These are phyloP conservation scores for Lichtheimia ornata DNA, from an alignment of 371 early-diverging fungal species.

Conservation along the genomic window DNA sequence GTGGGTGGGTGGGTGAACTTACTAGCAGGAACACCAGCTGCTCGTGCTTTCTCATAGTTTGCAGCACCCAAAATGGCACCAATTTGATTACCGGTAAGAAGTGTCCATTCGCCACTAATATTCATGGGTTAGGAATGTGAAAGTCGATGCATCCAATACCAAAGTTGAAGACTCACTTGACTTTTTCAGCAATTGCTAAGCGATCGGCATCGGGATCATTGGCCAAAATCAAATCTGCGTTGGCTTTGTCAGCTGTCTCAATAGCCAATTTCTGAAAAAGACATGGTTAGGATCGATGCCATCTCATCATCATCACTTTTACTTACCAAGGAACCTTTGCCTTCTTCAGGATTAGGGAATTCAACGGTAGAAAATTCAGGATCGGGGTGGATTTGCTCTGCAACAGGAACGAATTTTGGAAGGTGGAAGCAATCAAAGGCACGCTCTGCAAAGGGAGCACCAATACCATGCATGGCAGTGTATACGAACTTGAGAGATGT, in stretches of 20 bases:
- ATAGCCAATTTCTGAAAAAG: constrained; percentile 65
- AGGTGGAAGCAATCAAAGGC: constrained; percentile 73
- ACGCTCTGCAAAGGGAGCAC: constrained; percentile 72
- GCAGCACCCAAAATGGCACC: constrained; percentile 84
- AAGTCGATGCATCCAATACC: not conserved
- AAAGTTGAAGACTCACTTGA: constrained; percentile 28
- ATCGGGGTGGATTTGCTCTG: constrained; percentile 78
- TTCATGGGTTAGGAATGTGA: not conserved
- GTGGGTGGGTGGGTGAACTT: constrained; percentile 12
- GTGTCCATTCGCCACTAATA: constrained; percentile 70
- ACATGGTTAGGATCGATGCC: not conserved
- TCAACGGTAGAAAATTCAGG: constrained; percentile 93
- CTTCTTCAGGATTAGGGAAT: constrained; percentile 95
- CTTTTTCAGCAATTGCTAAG: constrained; percentile 86
- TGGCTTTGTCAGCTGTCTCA: constrained; percentile 63
- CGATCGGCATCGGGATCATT: constrained; percentile 99
- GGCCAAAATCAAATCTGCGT: constrained; percentile 80
- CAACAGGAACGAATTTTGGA: constrained; percentile 63
- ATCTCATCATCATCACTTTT: not conserved
- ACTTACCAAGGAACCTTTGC: constrained; percentile 76
- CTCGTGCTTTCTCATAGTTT: constrained; percentile 62
- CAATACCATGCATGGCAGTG: constrained; percentile 98
- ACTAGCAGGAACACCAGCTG: constrained; percentile 54
- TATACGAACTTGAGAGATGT: constrained; percentile 76
- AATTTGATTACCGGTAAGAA: constrained; percentile 91